phyloP scores from a whole-genome alignment of 805 yeast species.

The Lipomyces lipofer region DNA sequence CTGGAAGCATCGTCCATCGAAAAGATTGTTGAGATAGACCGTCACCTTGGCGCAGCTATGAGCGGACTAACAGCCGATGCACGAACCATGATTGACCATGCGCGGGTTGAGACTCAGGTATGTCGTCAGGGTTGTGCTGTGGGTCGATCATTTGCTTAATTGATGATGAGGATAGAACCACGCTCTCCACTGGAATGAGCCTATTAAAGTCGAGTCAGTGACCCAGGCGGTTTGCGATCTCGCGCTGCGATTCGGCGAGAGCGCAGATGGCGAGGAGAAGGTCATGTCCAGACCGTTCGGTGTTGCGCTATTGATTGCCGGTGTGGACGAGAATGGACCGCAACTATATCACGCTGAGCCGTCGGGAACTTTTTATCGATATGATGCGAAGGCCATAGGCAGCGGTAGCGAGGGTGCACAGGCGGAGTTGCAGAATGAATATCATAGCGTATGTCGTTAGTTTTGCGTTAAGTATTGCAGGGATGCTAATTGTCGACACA shows the following conservation, averaged over 20 bases:
- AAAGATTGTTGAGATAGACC: constrained; percentile 91
- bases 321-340: constrained; percentile 93
- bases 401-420: constrained; percentile 99
- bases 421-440: constrained; percentile 93
- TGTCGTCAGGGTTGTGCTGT: background rate
- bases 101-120: constrained; percentile 64
- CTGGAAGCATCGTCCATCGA: constrained; percentile 92
- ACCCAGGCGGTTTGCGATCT: constrained; percentile 97
- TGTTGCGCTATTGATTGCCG: constrained; percentile 94
- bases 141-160: background rate
- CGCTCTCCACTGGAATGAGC: constrained; percentile 85
- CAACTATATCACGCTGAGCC: constrained; percentile 97
- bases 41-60: constrained; percentile 98
- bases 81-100: constrained; percentile 97
- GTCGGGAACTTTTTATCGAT: constrained; percentile 94
- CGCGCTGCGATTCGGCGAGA: constrained; percentile 95
- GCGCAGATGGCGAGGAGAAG: constrained; percentile 93
- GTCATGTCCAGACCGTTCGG: constrained; percentile 98
- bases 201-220: constrained; percentile 85
- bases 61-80: constrained; percentile 99
- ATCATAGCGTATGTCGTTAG: constrained; percentile 56
- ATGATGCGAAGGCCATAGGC: constrained; percentile 98
- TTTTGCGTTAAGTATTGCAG: background rate
- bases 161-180: constrained; percentile 57
- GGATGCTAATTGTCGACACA: constrained; percentile 22